phyloP scores from a whole-genome alignment of 192 early-diverging fungal genomes.

The Umbelopsis ramanniana region DNA sequence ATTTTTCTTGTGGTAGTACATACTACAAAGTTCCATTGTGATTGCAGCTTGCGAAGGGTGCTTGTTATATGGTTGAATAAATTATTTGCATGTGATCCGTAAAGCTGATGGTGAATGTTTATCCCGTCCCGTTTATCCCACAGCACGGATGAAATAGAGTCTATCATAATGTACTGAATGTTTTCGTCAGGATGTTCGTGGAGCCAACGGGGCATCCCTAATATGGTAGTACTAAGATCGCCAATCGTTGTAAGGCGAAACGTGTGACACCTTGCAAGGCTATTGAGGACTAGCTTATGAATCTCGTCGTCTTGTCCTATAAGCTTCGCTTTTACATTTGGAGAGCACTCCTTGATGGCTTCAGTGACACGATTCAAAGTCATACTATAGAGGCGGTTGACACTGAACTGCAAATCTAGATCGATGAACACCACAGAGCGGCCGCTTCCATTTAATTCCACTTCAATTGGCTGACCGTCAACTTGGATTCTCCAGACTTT shows the following conservation, averaged over 20 bases:
- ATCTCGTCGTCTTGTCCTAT: neutral
- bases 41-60: neutral
- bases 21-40: slow-evolving; percentile 18
- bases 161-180: slow-evolving; percentile 2
- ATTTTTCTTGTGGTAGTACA: slow-evolving; percentile 15
- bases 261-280: neutral
- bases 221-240: neutral
- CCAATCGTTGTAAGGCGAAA: neutral
- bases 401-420: slow-evolving; percentile 4
- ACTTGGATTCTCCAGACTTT: neutral
- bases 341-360: neutral
- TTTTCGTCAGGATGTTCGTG: slow-evolving; percentile 1
- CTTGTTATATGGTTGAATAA: neutral
- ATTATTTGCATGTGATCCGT: neutral
- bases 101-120: neutral
- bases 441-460: neutral
- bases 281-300: neutral
- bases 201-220: neutral
- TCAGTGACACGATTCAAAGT: neutral
- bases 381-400: neutral
- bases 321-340: neutral
- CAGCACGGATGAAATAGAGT: neutral
- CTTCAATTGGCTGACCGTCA: neutral
- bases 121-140: neutral
- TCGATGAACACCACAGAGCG: neutral